A percentile compares a stretch with the other conserved stretches of the same genome.
Conservation (phyloP, 495 filamentous ascomycete genomes). For the Xylaria bambusicola region DNA sequence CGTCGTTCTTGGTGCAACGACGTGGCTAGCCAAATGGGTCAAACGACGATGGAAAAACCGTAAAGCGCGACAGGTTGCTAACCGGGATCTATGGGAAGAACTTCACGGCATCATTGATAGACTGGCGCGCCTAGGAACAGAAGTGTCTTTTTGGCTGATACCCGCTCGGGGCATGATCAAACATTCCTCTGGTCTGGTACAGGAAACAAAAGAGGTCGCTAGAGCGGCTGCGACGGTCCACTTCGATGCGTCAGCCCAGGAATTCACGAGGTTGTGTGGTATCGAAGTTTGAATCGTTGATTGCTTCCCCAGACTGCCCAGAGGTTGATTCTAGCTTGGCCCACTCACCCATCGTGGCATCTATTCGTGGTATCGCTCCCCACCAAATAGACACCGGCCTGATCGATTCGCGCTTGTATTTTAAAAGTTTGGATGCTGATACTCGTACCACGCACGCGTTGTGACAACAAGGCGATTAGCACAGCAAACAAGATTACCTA, state of each 20-base stretch:
- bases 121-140: conserved; percentile 21
- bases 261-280: conserved; percentile 33
- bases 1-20: conserved; percentile 43
- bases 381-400: background rate
- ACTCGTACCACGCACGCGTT: background rate
- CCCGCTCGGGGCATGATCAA: conserved; percentile 4
- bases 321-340: background rate
- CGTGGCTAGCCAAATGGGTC: conserved; percentile 47
- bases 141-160: conserved; percentile 39
- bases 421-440: background rate
- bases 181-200: conserved; percentile 19
- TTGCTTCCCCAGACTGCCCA: background rate
- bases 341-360: background rate
- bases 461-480: background rate
- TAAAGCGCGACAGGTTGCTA: conserved; percentile 25
- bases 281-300: conserved; percentile 21
- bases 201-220: conserved; percentile 30
- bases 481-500: background rate
- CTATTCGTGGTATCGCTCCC: background rate
- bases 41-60: conserved; percentile 37
- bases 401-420: background rate
- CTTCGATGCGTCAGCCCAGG: conserved; percentile 13
- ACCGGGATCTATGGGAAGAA: conserved; percentile 48
- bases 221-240: conserved; percentile 22
- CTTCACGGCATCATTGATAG: conserved; percentile 19